Evolutionary conservation across 129 eudicot genomes (phyloP), one percentile per base, ranked within the genome.

Genomic region (Flaveria trinervia): DNA sequence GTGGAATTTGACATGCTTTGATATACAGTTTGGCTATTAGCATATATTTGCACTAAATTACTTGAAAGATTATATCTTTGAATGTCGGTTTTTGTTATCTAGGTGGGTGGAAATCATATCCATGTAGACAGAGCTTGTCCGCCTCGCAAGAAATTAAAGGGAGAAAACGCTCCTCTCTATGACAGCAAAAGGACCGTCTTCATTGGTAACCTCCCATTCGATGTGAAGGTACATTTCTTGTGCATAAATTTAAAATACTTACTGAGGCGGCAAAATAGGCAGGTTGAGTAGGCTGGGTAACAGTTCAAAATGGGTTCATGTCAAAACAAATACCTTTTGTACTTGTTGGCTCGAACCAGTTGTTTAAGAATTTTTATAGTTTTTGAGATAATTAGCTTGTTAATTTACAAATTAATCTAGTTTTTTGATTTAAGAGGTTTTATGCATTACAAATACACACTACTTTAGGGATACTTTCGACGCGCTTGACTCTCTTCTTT

Each of bases 61-160:
- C 50, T 11, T 65, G 10, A 39, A 48, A 4, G 25, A 12, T 26
- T 14, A 51, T n/a, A 39, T 30, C 0, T 62, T 55, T 33, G 28
- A 14, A 23, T 48, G 60, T 20, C 28, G 39, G 52, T 20, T 73
- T n/a, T 28, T 83, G 18, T 81, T 48, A 28, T 86, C 1, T 72
- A 94, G 99, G 84, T 94, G 75, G 96, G 88, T 69, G 99, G 92
- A 75, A 89, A 91, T 80, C 99, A 94, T 85, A 91, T 94, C 17
- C 97, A 96, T 64, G 96, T 94, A 48, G 99, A 94, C 84, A 87
- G 99, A 83, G 99, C 99, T 45, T 91, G 97, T 72, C 99, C 99
- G 64, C 99, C 99, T 41, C 93, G 97, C 74, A 94, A 94, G 86
- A 94, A 94, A 74, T 70, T 94, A 82, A 91, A 94, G 80, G 99